A percentile compares a stretch with the other conserved stretches of the same genome.
These are phyloP conservation scores for Fusarium neocosmosporiellum DNA, from an alignment of 2,329 filamentous ascomycete species.

Conservation along the genomic window DNA sequence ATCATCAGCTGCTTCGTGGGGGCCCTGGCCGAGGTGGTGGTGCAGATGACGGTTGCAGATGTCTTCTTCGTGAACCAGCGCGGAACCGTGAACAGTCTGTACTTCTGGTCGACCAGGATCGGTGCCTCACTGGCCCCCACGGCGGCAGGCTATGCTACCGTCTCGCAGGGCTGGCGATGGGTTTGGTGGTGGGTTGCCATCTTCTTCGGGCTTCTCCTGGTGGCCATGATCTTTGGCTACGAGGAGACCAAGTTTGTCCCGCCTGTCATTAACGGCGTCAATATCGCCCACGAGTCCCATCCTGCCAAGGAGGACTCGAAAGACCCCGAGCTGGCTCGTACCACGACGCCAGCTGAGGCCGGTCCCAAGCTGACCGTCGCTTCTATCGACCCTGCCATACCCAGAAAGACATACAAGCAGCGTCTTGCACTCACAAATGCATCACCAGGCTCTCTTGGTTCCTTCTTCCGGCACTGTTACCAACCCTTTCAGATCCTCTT, in stretches of 20 bases:
- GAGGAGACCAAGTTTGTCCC: constrained; percentile 21
- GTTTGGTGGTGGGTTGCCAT: constrained; percentile 53
- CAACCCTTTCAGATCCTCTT: constrained; percentile 10
- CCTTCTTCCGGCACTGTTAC: constrained; percentile 7
- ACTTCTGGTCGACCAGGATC: constrained; percentile 41
- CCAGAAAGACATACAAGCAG: constrained; percentile 7
- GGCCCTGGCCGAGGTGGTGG: constrained; percentile 53
- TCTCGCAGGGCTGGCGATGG: constrained; percentile 44
- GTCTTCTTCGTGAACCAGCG: constrained; percentile 48
- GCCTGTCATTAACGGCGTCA: neutral
- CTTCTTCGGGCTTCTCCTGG: constrained; percentile 20
- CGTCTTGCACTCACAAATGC: constrained; percentile 3
- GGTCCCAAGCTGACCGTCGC: neutral
- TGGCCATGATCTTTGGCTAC: constrained; percentile 50
- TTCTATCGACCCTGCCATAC: neutral
- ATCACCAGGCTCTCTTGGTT: neutral
- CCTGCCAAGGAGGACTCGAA: neutral
- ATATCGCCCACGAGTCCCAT: neutral
- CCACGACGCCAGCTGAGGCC: neutral
- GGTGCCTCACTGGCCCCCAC: constrained; percentile 47
- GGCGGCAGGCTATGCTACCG: constrained; percentile 43
- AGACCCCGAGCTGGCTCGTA: neutral
- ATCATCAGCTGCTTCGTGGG: constrained; percentile 49
- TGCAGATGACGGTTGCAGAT: constrained; percentile 52
- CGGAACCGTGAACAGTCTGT: constrained; percentile 55